Base-by-base conservation (phyloP, 2,329 filamentous ascomycete genomes). In the Parastagonospora avenae region DNA sequence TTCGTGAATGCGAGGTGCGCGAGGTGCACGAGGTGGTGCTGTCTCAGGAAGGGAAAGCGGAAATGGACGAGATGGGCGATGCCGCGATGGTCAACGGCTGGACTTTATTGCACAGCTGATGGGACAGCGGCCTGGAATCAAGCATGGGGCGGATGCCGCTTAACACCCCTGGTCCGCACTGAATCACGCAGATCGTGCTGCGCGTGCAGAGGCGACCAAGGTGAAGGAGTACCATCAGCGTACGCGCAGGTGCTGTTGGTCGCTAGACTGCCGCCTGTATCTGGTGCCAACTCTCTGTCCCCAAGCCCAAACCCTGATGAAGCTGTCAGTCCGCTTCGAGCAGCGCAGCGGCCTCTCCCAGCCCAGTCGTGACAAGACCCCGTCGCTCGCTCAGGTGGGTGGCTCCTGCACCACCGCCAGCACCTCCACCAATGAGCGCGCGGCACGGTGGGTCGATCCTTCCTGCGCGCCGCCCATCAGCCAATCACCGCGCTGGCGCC, bases 41-140 rank as follows among this genome's bases (percentile, higher is more conserved):
- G 72, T 71, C 71, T 74, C 67, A 66, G 70, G 70, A 70, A 68
- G 72, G 68, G 73, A 74, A 73, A 29, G 46, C 30, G 46, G 68
- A 63, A 64, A 67, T 61, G 62, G 63, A 72, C 58, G 66, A 67
- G 65, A 71, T 73, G 70, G 67, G 70, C 71, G 61, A 73, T 71
- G 70, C 68, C 67, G 70, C 71, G 61, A 73, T 71, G 70, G 68
- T 67, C 65, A 72, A 69, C 69, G 66, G 67, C 62, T 65, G 65
- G 64, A 36, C 37, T 19, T 48, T 48, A 48, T 48, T 48, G 19
- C 38, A 40, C 46, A 48, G 46, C 39, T 48, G 46, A 48, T 43
- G 46, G 46, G 24, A 42, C 36, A n/a, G 52, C 59, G 54, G 52
- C 38, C 39, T 42, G 46, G 46, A 42, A 42, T 29, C 46, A 30